Evolutionary conservation across 768 basidiomycete genomes (phyloP), one percentile per base, ranked within the genome.

Genomic region (Russula emetica): DNA sequence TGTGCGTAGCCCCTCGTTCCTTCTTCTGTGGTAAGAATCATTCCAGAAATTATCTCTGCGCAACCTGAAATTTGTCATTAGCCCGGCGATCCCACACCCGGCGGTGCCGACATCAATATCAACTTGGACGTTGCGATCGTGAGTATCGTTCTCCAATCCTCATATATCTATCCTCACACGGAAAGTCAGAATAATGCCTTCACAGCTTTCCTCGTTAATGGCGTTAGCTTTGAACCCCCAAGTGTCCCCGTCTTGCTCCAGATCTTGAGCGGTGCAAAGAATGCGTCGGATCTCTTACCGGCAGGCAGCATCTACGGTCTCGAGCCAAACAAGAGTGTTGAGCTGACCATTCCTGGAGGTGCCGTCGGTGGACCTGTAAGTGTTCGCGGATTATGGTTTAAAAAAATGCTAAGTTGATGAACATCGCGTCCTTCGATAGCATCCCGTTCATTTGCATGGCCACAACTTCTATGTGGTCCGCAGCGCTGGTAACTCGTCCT

Each of bases 401-500:
- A 3, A 11, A 3, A 13, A 36, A 36, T 1, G 36, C 36, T 5
- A 13, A 13, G 36, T 36, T 13, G 13, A 36, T 36, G 13, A 36
- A 1, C 36, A 5, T 36, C 36, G 36, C 45, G 5, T 24, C 42
- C 36, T 36, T 40, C 18, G 18, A 6, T 47, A 66, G 64, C 65
- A 66, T 34, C 61, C 61, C 10, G 42, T 63, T 20, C 65, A 66
- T 38, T 32, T 66, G 26, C 64, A 62, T n/a, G 64, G 61, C 0
- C 66, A 70, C 40, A 34, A 58, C 6, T 71, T 71, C 60, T 14
- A 54, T 34, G 70, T 71, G 13, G 63, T 71, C 1, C 70, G 70
- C 40, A 61, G 59, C 8, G 65, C 70, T 0, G 58, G 60, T 9
- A 68, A 51, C 28, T 20, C 18, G 1, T 44, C 58, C 2, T 66